A percentile compares a stretch with the other conserved stretches of the same genome.
Evolutionary conservation across 2,329 filamentous ascomycete genomes (phyloP).

Genomic region (Aureobasidium vineae): DNA sequence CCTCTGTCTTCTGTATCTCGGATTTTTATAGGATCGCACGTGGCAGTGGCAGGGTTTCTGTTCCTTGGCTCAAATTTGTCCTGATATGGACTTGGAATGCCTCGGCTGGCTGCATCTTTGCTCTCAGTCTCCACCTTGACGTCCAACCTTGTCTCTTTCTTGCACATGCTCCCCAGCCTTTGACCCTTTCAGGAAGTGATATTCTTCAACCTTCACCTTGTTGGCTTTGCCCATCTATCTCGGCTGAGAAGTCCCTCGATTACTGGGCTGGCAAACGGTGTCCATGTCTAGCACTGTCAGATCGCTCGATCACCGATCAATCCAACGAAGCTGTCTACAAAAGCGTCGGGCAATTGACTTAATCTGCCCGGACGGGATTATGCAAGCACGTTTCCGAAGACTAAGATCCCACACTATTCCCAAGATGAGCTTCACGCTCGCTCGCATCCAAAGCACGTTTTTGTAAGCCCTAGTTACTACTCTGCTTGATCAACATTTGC

Average conservation of each 20-base stretch:
- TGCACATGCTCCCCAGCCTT: neutral
- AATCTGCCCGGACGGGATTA: constrained; percentile 20
- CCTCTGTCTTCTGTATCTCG: constrained; percentile 1
- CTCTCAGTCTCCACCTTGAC: neutral
- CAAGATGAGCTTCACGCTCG: neutral
- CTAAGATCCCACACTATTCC: constrained; percentile 17
- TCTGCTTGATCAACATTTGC: neutral
- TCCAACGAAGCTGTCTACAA: neutral
- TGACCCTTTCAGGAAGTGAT: neutral
- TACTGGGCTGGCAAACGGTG: neutral
- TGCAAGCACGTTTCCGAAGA: constrained; percentile 14
- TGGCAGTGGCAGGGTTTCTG: constrained; percentile 5
- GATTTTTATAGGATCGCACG: constrained; percentile 14
- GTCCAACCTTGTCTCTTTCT: neutral
- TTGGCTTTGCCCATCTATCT: constrained; percentile 2
- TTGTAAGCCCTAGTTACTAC: neutral
- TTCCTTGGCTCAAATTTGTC: neutral
- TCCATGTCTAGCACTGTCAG: neutral
- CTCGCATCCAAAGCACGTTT: neutral
- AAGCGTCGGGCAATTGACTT: constrained; percentile 22
- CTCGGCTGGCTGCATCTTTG: constrained; percentile 5
- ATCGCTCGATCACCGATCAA: constrained; percentile 15
- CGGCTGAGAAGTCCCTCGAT: constrained; percentile 7
- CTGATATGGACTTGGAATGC: neutral
- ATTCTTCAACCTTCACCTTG: neutral